These are phyloP conservation scores for Russula emetica DNA, from an alignment of 768 basidiomycete genomes.

Conservation along the genomic window DNA sequence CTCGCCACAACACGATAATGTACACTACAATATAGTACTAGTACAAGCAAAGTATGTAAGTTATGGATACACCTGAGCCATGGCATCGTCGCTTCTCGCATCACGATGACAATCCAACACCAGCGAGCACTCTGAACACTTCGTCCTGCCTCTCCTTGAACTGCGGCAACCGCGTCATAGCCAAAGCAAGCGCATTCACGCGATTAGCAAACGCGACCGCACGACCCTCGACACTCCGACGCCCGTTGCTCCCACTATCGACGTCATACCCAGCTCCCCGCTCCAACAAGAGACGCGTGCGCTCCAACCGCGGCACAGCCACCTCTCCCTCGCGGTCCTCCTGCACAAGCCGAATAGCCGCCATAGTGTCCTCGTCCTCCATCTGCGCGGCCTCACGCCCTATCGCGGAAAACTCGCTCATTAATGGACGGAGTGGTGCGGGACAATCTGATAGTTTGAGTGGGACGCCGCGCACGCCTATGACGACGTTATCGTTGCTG, in stretches of 20 bases:
- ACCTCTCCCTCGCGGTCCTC: conserved; percentile 38
- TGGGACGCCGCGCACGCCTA: conserved; percentile 46
- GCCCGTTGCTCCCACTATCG: conserved; percentile 30
- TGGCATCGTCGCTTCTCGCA: background rate
- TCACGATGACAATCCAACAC: conserved; percentile 30
- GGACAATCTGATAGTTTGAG: conserved; percentile 64
- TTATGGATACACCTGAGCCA: background rate
- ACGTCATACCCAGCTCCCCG: conserved; percentile 50
- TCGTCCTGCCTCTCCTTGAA: conserved; percentile 68
- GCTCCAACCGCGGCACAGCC: conserved; percentile 50
- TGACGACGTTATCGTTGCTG: conserved; percentile 30
- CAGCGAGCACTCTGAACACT: conserved; percentile 64
- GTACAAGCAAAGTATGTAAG: background rate
- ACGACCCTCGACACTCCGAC: conserved; percentile 56
- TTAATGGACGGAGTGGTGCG: conserved; percentile 57
- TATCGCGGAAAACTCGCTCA: conserved; percentile 57
- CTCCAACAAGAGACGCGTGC: conserved; percentile 53
- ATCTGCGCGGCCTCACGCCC: conserved; percentile 48
- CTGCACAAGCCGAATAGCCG: conserved; percentile 44
- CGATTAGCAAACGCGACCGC: conserved; percentile 72
- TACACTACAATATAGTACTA: background rate
- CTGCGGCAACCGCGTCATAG: conserved; percentile 62
- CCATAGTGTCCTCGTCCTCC: conserved; percentile 49
- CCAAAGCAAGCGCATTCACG: conserved; percentile 68
- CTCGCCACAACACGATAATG: too few relatives aligned